These are phyloP conservation scores for Citrus reticulata DNA, from an alignment of 345 rosid species.

Conservation along the genomic window DNA sequence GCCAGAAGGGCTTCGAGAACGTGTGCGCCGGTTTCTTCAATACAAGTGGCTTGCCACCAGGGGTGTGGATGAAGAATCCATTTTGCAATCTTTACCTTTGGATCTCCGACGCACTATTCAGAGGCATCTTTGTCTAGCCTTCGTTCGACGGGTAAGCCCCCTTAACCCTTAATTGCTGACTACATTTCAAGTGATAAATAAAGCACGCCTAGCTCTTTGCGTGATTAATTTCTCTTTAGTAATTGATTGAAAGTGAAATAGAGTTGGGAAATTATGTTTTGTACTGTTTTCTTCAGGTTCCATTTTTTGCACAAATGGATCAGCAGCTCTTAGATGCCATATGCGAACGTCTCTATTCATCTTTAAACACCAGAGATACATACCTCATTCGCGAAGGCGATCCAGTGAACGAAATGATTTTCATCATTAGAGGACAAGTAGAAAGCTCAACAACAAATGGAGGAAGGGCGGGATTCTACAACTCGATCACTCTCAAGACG, in stretches of 20 bases:
- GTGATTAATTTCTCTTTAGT: too few relatives aligned
- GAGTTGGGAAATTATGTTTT: too few relatives aligned
- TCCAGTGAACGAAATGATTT: conserved; percentile 86
- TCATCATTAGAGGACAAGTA: conserved; percentile 81
- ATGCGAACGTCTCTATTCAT: conserved; percentile 76
- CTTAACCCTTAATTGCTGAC: too few relatives aligned
- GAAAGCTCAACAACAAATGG: conserved; percentile 91
- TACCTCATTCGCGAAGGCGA: conserved; percentile 73
- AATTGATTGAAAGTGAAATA: too few relatives aligned
- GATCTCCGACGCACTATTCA: conserved; percentile 80
- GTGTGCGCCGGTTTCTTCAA: conserved; percentile 77
- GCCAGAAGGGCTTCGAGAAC: conserved; percentile 70
- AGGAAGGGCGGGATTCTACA: conserved; percentile 76
- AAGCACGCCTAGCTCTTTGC: too few relatives aligned
- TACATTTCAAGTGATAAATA: too few relatives aligned
- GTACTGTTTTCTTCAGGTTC: conserved; percentile 44
- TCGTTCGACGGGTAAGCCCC: conserved; percentile 76
- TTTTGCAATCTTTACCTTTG: conserved; percentile 59
- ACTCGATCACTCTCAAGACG: conserved; percentile 60
- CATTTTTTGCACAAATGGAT: conserved; percentile 87
- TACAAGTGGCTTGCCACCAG: conserved; percentile 82
- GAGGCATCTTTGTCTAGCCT: conserved; percentile 75
- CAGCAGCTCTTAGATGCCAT: conserved; percentile 80
- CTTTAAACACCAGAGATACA: conserved; percentile 62
- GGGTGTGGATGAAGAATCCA: conserved; percentile 82